phyloP scores from a whole-genome alignment of 805 yeast species.

The Yamadazyma akitaensis region DNA sequence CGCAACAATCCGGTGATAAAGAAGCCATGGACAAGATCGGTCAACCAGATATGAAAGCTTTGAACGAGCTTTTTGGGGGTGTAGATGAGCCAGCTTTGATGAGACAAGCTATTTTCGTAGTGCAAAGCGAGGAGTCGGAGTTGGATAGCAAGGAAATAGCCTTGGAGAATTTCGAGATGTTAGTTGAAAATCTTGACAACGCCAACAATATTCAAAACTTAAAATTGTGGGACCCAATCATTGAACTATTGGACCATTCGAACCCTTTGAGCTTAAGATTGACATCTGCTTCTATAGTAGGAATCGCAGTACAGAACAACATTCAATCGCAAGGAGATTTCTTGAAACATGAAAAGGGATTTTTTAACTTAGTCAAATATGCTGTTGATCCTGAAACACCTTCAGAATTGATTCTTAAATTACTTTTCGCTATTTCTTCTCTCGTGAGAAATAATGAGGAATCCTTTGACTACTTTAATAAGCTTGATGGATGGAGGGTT shows the following conservation, averaged over 20 bases:
- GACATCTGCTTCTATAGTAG: slow-evolving; percentile 70
- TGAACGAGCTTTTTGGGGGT: slow-evolving; percentile 72
- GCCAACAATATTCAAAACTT: slow-evolving; percentile 87
- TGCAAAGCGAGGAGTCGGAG: slow-evolving; percentile 54
- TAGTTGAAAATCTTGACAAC: slow-evolving; percentile 89
- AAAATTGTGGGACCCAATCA: slow-evolving; percentile 73
- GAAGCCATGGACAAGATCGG: slow-evolving; percentile 64
- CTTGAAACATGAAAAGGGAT: slow-evolving; percentile 46
- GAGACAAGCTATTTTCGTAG: slow-evolving; percentile 69
- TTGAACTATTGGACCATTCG: slow-evolving; percentile 48
- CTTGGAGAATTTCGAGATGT: slow-evolving; percentile 88
- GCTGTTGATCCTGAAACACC: slow-evolving; percentile 26
- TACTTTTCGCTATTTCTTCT: slow-evolving; percentile 74
- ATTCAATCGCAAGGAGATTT: slow-evolving; percentile 69
- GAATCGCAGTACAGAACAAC: slow-evolving; percentile 93
- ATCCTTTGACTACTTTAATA: slow-evolving; percentile 55
- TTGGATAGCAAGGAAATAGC: slow-evolving; percentile 69
- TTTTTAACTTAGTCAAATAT: slow-evolving; percentile 43
- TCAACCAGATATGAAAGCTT: slow-evolving; percentile 71
- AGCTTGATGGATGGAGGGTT: slow-evolving; percentile 60
- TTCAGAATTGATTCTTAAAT: slow-evolving; percentile 50
- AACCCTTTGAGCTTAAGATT: slow-evolving; percentile 38
- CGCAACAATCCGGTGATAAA: slow-evolving; percentile 69
- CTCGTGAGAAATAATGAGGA: slow-evolving; percentile 63
- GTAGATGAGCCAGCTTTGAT: slow-evolving; percentile 88